A percentile compares a stretch with the other conserved stretches of the same genome.
Evolutionary conservation across 352 stramenopile genomes (phyloP).

Genomic region (Globisporangium apiculatum): DNA sequence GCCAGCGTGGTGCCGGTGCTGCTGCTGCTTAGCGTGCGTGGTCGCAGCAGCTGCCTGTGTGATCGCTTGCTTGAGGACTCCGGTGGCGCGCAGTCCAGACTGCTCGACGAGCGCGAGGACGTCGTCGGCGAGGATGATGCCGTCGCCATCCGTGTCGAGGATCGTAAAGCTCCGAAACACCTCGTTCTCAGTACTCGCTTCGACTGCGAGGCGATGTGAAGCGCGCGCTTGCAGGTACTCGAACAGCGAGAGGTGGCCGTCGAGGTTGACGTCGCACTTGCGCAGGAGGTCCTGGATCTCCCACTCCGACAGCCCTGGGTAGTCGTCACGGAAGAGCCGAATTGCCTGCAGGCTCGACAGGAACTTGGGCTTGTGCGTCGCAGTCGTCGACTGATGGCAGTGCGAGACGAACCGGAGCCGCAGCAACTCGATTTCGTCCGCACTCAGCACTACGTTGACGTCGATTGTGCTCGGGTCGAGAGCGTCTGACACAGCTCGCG

Average conservation of each 20-base stretch:
- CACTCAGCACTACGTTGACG: constrained; percentile 30
- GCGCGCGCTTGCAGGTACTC: constrained; percentile 57
- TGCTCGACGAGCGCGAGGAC: constrained; percentile 46
- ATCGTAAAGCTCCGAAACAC: constrained; percentile 56
- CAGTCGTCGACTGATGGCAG: neutral
- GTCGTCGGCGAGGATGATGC: constrained; percentile 41
- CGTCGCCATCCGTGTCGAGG: constrained; percentile 51
- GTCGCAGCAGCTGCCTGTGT: constrained; percentile 37
- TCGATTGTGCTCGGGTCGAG: constrained; percentile 20
- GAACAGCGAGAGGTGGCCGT: constrained; percentile 42
- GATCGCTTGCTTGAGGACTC: constrained; percentile 44
- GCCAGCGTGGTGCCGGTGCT: constrained; percentile 18
- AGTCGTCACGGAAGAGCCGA: constrained; percentile 60
- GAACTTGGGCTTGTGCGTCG: constrained; percentile 6
- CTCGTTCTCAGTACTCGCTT: constrained; percentile 47
- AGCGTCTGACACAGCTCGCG: neutral
- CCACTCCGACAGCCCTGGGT: constrained; percentile 50
- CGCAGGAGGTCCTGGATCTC: constrained; percentile 50
- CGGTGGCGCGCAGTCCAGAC: constrained; percentile 29
- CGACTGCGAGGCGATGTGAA: constrained; percentile 44
- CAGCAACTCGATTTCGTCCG: constrained; percentile 41
- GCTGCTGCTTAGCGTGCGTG: constrained; percentile 12
- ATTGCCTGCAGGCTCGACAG: constrained; percentile 34
- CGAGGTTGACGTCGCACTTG: constrained; percentile 52
- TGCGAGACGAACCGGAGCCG: constrained; percentile 37